Conservation (phyloP, 768 basidiomycete genomes). For the Lyophyllum atratum region DNA sequence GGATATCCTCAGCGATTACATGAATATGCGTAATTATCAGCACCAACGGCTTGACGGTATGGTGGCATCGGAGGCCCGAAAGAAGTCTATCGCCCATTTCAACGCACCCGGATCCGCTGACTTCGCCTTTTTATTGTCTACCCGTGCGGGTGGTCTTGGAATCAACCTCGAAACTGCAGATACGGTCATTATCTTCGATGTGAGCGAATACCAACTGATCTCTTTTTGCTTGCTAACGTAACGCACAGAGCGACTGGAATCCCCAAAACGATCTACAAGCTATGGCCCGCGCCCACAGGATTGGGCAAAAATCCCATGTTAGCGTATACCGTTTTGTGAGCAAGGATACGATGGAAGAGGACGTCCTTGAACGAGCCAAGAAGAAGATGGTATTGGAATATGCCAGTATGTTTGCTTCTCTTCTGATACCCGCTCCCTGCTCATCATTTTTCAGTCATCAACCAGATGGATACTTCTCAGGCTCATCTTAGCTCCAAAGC, state of each 20-base stretch:
- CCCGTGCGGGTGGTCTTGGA: conserved; percentile 94
- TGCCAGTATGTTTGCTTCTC: conserved; percentile 75
- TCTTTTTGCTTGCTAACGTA: conserved; percentile 10
- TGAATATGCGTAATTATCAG: conserved; percentile 84
- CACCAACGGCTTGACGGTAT: conserved; percentile 96
- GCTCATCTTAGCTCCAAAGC: conserved; percentile 89
- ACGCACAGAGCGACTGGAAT: conserved; percentile 89
- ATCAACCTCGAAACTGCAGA: conserved; percentile 99
- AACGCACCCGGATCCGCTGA: conserved; percentile 92
- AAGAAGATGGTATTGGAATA: conserved; percentile 99
- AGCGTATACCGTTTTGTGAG: conserved; percentile 98
- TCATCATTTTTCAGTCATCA: conserved; percentile 71
- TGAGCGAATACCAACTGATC: conserved; percentile 38
- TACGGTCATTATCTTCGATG: conserved; percentile 99
- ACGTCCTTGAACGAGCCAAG: conserved; percentile 95
- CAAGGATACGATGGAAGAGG: conserved; percentile 99
- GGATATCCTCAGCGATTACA: conserved; percentile 98
- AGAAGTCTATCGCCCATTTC: conserved; percentile 96
- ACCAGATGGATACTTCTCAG: conserved; percentile 99
- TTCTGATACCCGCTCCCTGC: neutral
- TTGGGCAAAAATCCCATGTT: conserved; percentile 98
- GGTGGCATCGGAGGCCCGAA: conserved; percentile 90
- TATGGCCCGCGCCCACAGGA: conserved; percentile 98
- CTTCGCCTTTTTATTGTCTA: conserved; percentile 96
- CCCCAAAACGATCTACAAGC: conserved; percentile 98